Conservation (phyloP, 805 yeast genomes). For the Yarrowia sp. region DNA sequence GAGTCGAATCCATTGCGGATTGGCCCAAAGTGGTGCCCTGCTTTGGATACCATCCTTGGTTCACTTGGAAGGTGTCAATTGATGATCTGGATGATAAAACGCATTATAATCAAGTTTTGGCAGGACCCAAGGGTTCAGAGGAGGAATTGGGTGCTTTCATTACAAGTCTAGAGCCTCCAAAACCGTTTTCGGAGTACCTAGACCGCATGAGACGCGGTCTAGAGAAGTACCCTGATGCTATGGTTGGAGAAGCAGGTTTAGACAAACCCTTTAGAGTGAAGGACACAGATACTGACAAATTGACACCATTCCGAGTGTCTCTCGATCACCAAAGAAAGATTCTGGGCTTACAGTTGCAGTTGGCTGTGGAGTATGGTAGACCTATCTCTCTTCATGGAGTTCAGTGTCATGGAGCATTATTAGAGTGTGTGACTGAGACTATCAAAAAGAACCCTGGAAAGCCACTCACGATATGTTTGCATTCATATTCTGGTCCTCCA, state of each 20-base stretch:
- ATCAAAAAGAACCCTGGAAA: conserved; percentile 25
- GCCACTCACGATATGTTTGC: conserved; percentile 57
- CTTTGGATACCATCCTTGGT: conserved; percentile 89
- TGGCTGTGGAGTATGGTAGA: conserved; percentile 51
- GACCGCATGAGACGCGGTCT: conserved; percentile 32
- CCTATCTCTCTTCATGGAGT: conserved; percentile 84
- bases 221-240: conserved; percentile 38
- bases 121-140: conserved; percentile 40
- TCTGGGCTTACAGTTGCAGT: conserved; percentile 48
- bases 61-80: conserved; percentile 37
- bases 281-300: conserved; percentile 26
- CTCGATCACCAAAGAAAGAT: conserved; percentile 65
- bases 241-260: conserved; percentile 89
- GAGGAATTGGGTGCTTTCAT: conserved; percentile 30
- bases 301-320: conserved; percentile 52
- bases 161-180: conserved; percentile 38
- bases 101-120: conserved; percentile 61
- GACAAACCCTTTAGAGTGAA: conserved; percentile 63
- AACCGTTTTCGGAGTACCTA: neutral
- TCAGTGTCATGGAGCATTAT: conserved; percentile 65
- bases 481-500: conserved; percentile 80
- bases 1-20: conserved; percentile 37
- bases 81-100: neutral
- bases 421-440: conserved; percentile 43
- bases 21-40: conserved; percentile 39